A percentile compares a stretch with the other conserved stretches of the same genome.
Conservation (phyloP, 176 grass and related monocot genomes). For the Echinochloa phyllopogon region DNA sequence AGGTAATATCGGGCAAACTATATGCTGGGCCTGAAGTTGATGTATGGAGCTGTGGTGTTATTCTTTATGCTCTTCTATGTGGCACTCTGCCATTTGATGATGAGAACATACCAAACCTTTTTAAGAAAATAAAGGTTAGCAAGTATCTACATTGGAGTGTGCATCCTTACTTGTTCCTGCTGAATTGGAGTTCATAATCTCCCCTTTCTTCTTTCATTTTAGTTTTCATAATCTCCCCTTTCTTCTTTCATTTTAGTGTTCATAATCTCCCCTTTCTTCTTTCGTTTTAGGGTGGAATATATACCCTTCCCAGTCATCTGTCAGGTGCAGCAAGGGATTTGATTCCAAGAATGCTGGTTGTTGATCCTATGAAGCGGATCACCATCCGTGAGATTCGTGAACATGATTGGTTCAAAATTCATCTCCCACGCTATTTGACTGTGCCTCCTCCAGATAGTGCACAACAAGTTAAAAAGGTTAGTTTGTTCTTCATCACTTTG, state of each 20-base stretch:
- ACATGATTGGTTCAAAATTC: conserved; percentile 72
- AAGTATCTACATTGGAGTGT: not conserved
- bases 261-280: not conserved
- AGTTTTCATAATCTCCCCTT: not conserved
- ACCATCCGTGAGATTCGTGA: conserved; percentile 72
- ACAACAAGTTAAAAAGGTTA: conserved; percentile 73
- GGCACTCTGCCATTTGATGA: conserved; percentile 82
- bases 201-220: not conserved
- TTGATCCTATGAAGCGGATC: conserved; percentile 79
- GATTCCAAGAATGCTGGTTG: conserved; percentile 76
- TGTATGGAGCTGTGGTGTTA: conserved; percentile 81
- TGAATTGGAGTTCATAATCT: conserved; percentile 24
- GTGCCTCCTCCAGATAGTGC: conserved; percentile 74
- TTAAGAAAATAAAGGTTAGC: conserved; percentile 84
- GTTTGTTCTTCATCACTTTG: conserved; percentile 11
- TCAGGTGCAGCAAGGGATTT: conserved; percentile 68
- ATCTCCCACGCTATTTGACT: conserved; percentile 65
- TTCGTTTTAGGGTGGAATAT: conserved; percentile 63
- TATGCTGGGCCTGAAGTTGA: conserved; percentile 84
- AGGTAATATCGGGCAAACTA: conserved; percentile 80
- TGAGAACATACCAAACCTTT: conserved; percentile 80
- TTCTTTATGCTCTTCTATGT: conserved; percentile 83
- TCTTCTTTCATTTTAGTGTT: not conserved
- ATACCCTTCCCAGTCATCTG: conserved; percentile 77
- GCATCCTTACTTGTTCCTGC: conserved; percentile 5